phyloP scores from a whole-genome alignment of 257 asterid species.

The Lantana camara region DNA sequence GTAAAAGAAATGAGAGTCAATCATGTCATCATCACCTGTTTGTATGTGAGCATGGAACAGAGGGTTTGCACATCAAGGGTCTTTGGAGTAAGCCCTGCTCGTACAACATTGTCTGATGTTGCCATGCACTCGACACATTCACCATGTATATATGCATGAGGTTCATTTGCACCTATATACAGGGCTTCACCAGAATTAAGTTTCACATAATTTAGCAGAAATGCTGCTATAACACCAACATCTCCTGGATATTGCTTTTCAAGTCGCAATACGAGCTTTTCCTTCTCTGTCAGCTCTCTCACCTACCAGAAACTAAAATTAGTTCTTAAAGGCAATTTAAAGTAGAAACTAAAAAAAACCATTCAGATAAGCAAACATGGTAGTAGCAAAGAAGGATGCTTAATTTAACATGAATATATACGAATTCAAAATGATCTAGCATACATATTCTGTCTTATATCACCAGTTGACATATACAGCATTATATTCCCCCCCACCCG shows the following conservation, averaged over 20 bases:
- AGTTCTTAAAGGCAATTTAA: neutral
- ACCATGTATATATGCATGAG: conserved; percentile 63
- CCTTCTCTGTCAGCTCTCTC: conserved; percentile 51
- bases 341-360: neutral
- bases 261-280: conserved; percentile 49
- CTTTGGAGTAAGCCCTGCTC: conserved; percentile 75
- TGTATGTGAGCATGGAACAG: conserved; percentile 75
- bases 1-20: neutral
- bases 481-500: too few species aligned
- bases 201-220: conserved; percentile 56
- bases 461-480: neutral
- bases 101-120: conserved; percentile 71
- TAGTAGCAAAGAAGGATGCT: neutral
- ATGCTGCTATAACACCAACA: conserved; percentile 59
- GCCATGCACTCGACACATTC: conserved; percentile 82
- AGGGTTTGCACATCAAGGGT: conserved; percentile 58
- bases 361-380: neutral
- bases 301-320: conserved; percentile 32
- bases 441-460: neutral
- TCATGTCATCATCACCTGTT: conserved; percentile 36
- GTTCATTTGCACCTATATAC: conserved; percentile 65
- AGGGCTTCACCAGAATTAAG: conserved; percentile 66
- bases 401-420: neutral
- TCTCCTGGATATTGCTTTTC: conserved; percentile 70
- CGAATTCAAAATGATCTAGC: neutral